phyloP scores from a whole-genome alignment of 768 basidiomycete genomes.

The Boletales sp. region DNA sequence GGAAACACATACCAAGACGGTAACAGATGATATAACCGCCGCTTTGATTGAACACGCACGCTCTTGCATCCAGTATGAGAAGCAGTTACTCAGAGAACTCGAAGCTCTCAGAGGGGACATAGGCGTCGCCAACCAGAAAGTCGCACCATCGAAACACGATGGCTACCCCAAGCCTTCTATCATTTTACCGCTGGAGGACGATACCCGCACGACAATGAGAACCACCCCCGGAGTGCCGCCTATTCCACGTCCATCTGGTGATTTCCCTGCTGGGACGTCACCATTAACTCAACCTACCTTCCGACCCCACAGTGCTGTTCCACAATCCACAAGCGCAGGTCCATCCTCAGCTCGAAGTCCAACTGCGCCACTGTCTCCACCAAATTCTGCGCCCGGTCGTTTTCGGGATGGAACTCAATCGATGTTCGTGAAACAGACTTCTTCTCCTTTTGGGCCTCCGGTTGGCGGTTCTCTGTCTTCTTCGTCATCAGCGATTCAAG shows the following conservation, averaged over 20 bases:
- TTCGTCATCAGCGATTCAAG: constrained; percentile 29
- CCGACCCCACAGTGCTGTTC: constrained; percentile 31
- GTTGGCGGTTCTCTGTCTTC: constrained; percentile 34
- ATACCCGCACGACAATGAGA: constrained; percentile 31
- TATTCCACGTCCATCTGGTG: constrained; percentile 16
- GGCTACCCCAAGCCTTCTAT: constrained; percentile 58
- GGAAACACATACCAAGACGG: constrained; percentile 76
- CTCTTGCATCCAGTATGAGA: constrained; percentile 88
- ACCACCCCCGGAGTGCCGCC: constrained; percentile 19
- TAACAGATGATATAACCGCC: constrained; percentile 87
- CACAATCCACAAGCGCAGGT: constrained; percentile 54
- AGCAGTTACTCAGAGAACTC: constrained; percentile 81
- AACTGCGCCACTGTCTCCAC: constrained; percentile 24
- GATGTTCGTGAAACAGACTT: constrained; percentile 62
- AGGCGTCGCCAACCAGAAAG: constrained; percentile 60
- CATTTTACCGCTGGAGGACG: constrained; percentile 64
- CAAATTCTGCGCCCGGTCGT: constrained; percentile 49
- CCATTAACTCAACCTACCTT: constrained; percentile 20
- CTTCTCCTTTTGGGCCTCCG: constrained; percentile 35
- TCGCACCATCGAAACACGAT: constrained; percentile 42
- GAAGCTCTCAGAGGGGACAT: constrained; percentile 82
- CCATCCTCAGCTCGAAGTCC: constrained; percentile 38
- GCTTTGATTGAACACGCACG: constrained; percentile 92
- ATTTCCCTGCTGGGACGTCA: constrained; percentile 16
- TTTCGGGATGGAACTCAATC: constrained; percentile 76